Percentiles rank a stretch among this genome's conserved stretches.
Conservation (phyloP, 2,329 filamentous ascomycete genomes). For the Aspergillus melleus region DNA sequence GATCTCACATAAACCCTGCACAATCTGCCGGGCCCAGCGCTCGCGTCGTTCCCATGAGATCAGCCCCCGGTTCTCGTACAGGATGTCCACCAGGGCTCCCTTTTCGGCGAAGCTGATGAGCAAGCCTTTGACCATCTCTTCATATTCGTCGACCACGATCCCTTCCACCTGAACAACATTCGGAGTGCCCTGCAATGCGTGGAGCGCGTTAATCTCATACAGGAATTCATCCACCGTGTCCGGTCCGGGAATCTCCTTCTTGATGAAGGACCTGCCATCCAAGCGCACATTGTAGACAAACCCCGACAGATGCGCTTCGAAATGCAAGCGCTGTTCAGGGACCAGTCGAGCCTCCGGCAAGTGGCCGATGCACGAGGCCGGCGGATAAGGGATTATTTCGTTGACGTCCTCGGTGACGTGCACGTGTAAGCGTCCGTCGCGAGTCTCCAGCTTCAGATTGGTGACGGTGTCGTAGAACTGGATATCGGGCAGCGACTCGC, state of each 20-base stretch:
- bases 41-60: slow-evolving; percentile 72
- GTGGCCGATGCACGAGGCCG: slow-evolving; percentile 70
- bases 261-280: slow-evolving; percentile 71
- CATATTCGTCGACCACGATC: slow-evolving; percentile 77
- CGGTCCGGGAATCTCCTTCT: slow-evolving; percentile 96
- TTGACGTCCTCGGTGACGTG: slow-evolving; percentile 97
- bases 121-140: slow-evolving; percentile 76
- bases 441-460: slow-evolving; percentile 89
- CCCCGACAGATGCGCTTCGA: slow-evolving; percentile 91
- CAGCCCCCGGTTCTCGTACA: slow-evolving; percentile 72
- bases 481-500: slow-evolving; percentile 87
- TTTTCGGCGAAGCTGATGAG: slow-evolving; percentile 84
- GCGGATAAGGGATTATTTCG: slow-evolving; percentile 88
- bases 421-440: slow-evolving; percentile 83
- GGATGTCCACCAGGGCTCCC: slow-evolving; percentile 84
- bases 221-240: slow-evolving; percentile 95
- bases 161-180: slow-evolving; percentile 86
- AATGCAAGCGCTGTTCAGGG: slow-evolving; percentile 74
- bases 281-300: slow-evolving; percentile 93
- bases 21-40: slow-evolving; percentile 88
- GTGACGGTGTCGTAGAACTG: slow-evolving; percentile 96
- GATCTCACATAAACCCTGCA: slow-evolving; percentile 84
- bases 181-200: slow-evolving; percentile 67
- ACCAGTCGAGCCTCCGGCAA: slow-evolving; percentile 52
- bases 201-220: slow-evolving; percentile 96